Percentiles rank a stretch among this genome's conserved stretches.
These are phyloP conservation scores for Nemania diffusa DNA, from an alignment of 2,329 filamentous ascomycete genomes.

Conservation along the genomic window DNA sequence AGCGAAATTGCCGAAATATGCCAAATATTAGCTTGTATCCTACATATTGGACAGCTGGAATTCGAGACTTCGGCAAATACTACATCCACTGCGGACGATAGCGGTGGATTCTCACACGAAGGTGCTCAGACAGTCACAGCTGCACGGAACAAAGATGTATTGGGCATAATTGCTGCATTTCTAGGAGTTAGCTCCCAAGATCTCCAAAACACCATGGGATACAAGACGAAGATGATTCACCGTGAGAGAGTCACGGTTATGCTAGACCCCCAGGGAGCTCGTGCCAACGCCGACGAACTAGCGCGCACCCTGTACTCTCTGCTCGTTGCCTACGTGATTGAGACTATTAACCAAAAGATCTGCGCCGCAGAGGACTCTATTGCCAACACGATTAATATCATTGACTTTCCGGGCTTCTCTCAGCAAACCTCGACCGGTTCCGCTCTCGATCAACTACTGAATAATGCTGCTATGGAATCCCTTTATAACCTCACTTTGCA, in stretches of 20 bases:
- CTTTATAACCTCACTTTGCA: constrained; percentile 94
- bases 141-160: constrained; percentile 92
- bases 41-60: constrained; percentile 98
- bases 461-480: constrained; percentile 91
- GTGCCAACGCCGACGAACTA: constrained; percentile 91
- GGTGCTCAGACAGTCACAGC: constrained; percentile 86
- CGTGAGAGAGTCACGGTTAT: constrained; percentile 98
- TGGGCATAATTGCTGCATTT: constrained; percentile 91
- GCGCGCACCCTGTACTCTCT: constrained; percentile 93
- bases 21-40: constrained; percentile 89
- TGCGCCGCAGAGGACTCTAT: constrained; percentile 90
- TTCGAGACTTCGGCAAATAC: constrained; percentile 87
- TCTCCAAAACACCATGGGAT: constrained; percentile 87
- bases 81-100: constrained; percentile 83
- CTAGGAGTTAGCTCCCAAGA: constrained; percentile 84
- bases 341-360: constrained; percentile 88
- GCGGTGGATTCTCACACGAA: constrained; percentile 95
- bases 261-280: constrained; percentile 91
- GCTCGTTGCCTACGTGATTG: constrained; percentile 92
- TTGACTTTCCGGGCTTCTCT: constrained; percentile 96
- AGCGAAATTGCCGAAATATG: constrained; percentile 97
- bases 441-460: constrained; percentile 89
- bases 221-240: constrained; percentile 96
- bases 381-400: constrained; percentile 91
- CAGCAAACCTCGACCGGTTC: constrained; percentile 86